Evolutionary conservation across 2,329 filamentous ascomycete genomes (phyloP).

Genomic region (Penicillium sp.): DNA sequence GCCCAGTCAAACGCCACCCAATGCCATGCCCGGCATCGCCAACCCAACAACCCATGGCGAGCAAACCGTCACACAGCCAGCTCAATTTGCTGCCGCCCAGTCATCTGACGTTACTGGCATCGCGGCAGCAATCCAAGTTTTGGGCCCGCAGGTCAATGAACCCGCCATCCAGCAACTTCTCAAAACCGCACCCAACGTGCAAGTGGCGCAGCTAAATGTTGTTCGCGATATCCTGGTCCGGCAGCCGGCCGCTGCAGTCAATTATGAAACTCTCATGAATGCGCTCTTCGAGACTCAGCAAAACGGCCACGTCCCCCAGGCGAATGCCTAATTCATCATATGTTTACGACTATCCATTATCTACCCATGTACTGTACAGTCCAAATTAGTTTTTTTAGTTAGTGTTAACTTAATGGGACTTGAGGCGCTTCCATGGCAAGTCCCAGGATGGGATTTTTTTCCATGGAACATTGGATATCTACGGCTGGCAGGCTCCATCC

Average conservation of each 20-base stretch:
- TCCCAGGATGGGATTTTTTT: constrained; percentile 11
- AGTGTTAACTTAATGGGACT: background rate
- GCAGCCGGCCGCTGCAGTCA: constrained; percentile 67
- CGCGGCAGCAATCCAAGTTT: constrained; percentile 63
- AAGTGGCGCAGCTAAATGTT: constrained; percentile 73
- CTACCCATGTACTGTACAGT: constrained; percentile 22
- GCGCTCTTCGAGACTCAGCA: constrained; percentile 44
- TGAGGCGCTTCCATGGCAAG: background rate
- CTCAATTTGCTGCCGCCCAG: constrained; percentile 31
- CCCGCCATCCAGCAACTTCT: constrained; percentile 72
- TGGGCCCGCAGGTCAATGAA: constrained; percentile 65
- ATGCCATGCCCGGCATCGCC: constrained; percentile 13
- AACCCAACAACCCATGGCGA: constrained; percentile 25
- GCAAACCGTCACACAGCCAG: constrained; percentile 16
- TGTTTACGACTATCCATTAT: background rate
- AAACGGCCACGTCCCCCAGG: constrained; percentile 34
- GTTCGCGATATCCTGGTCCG: constrained; percentile 70
- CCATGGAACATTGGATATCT: constrained; percentile 23
- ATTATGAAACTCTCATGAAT: constrained; percentile 52
- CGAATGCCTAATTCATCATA: constrained; percentile 15
- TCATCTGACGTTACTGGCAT: constrained; percentile 51
- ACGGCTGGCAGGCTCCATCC: constrained; percentile 7
- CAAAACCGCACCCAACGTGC: constrained; percentile 69
- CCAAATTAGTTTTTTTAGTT: constrained; percentile 12
- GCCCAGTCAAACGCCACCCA: constrained; percentile 26